Evolutionary conservation across 2,329 filamentous ascomycete genomes (phyloP).

Genomic region (Diaporthe citri): DNA sequence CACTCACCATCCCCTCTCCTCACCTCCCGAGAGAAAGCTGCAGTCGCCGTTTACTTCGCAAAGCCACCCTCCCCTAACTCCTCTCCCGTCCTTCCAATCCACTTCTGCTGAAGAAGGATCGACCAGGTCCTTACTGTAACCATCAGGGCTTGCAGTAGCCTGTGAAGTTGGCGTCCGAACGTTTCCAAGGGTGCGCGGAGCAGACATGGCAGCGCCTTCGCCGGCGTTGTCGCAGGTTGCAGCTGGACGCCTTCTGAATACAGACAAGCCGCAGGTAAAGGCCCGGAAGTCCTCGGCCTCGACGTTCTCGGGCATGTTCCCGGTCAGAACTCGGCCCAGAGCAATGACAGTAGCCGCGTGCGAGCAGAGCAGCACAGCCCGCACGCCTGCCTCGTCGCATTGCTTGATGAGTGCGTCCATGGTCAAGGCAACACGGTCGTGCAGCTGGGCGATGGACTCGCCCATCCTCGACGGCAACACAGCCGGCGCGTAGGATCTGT

Average conservation of each 20-base stretch:
- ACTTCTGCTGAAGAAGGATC: slow-evolving; percentile 44
- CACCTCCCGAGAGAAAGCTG: slow-evolving; percentile 81
- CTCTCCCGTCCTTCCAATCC: slow-evolving; percentile 69
- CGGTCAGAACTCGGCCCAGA: slow-evolving; percentile 85
- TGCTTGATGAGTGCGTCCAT: slow-evolving; percentile 78
- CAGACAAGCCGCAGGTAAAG: slow-evolving; percentile 85
- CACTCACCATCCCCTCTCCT: slow-evolving; percentile 88
- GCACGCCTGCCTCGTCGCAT: slow-evolving; percentile 78
- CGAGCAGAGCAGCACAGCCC: slow-evolving; percentile 83
- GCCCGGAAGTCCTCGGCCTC: slow-evolving; percentile 85
- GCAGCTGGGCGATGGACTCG: slow-evolving; percentile 83
- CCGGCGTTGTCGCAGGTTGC: not conserved
- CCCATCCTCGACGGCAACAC: slow-evolving; percentile 79
- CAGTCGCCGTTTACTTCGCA: slow-evolving; percentile 88
- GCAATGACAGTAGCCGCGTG: slow-evolving; percentile 93
- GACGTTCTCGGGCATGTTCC: slow-evolving; percentile 77
- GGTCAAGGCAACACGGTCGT: slow-evolving; percentile 81
- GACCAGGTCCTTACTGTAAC: slow-evolving; percentile 41
- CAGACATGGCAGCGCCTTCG: not conserved
- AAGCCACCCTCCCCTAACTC: slow-evolving; percentile 82
- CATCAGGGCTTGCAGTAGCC: slow-evolving; percentile 41
- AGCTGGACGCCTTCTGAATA: slow-evolving; percentile 59
- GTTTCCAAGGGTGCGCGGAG: not conserved
- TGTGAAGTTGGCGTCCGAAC: slow-evolving; percentile 5
- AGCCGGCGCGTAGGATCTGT: slow-evolving; percentile 69